phyloP scores from a whole-genome alignment of 208 protist species.

The Spironucleus salmonicida region DNA sequence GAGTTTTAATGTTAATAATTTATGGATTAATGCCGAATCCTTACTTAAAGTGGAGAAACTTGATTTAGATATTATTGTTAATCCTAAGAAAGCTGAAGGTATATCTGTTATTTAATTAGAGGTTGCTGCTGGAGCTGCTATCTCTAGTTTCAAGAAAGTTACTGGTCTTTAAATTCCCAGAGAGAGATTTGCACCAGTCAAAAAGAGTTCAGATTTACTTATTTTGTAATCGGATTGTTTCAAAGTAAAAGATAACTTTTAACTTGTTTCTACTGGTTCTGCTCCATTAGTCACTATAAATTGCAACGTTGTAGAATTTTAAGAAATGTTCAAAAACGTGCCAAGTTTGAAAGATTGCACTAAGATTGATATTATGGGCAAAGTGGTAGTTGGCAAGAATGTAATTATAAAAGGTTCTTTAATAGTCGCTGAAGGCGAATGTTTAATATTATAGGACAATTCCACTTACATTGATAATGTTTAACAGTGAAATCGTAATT shows the following conservation, averaged over 20 bases:
- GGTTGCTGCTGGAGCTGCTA: constrained; percentile 72
- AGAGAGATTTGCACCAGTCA: constrained; percentile 87
- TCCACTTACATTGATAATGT: no score
- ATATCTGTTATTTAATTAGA: constrained; percentile 60
- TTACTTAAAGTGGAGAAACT: constrained; percentile 41
- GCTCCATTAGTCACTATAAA: constrained; percentile 51
- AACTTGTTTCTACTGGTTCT: constrained; percentile 44
- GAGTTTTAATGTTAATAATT: constrained; percentile 98
- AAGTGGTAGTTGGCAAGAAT: constrained; percentile 54
- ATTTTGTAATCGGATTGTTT: constrained; percentile 80
- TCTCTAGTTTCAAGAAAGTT: constrained; percentile 66
- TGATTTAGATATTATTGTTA: constrained; percentile 61
- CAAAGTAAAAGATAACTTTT: constrained; percentile 51
- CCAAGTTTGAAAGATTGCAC: constrained; percentile 52
- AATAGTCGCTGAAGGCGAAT: constrained; percentile 24
- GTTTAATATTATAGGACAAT: no score
- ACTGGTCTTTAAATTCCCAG: constrained; percentile 69
- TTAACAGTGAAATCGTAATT: no score
- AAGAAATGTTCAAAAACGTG: constrained; percentile 41
- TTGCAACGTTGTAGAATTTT: constrained; percentile 54
- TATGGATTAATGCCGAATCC: constrained; percentile 76
- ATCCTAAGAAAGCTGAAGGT: constrained; percentile 47
- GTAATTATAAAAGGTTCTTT: no score
- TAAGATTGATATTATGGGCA: constrained; percentile 54
- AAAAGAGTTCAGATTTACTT: constrained; percentile 77